Conservation (phyloP, 768 basidiomycete genomes). For the Russula vinacea region DNA sequence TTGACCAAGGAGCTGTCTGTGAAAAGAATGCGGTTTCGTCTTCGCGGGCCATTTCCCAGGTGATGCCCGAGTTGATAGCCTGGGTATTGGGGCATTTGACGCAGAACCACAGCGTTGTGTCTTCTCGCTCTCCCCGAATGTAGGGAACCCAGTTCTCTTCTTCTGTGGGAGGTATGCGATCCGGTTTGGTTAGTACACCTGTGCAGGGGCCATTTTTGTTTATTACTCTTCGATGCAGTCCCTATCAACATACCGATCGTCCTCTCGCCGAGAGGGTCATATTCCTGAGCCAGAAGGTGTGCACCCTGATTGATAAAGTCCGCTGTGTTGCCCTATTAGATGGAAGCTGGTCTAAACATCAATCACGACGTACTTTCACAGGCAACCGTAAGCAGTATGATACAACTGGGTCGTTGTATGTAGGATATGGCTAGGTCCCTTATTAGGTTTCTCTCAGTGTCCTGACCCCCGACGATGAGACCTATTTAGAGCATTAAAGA, state of each 20-base stretch:
- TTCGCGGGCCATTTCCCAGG: conserved; percentile 58
- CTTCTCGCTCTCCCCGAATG: conserved; percentile 50
- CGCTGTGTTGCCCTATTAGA: conserved; percentile 42
- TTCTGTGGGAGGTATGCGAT: conserved; percentile 41
- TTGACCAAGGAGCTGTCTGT: conserved; percentile 50
- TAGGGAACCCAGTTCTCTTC: conserved; percentile 55
- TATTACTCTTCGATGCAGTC: not conserved
- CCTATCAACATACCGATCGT: conserved; percentile 55
- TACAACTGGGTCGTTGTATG: conserved; percentile 60
- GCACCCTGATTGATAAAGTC: conserved; percentile 81
- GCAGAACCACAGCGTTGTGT: conserved; percentile 56
- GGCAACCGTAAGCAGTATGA: conserved; percentile 56
- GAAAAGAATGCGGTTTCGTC: conserved; percentile 58
- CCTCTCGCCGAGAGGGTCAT: conserved; percentile 60
- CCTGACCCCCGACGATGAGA: conserved; percentile 49
- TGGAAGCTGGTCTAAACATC: too few relatives aligned
- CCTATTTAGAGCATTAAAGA: conserved; percentile 37
- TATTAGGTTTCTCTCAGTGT: conserved; percentile 58
- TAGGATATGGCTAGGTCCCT: conserved; percentile 55
- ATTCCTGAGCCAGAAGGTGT: conserved; percentile 56
- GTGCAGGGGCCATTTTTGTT: not conserved
- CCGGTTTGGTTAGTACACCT: conserved; percentile 27
- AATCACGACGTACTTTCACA: conserved; percentile 53
- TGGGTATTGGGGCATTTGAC: conserved; percentile 47
- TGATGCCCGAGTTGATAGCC: conserved; percentile 48